Percentiles rank a stretch among this genome's conserved stretches.
These are phyloP conservation scores for Plasmodium vivax DNA, from an alignment of 169 alveolate species.

Conservation along the genomic window DNA sequence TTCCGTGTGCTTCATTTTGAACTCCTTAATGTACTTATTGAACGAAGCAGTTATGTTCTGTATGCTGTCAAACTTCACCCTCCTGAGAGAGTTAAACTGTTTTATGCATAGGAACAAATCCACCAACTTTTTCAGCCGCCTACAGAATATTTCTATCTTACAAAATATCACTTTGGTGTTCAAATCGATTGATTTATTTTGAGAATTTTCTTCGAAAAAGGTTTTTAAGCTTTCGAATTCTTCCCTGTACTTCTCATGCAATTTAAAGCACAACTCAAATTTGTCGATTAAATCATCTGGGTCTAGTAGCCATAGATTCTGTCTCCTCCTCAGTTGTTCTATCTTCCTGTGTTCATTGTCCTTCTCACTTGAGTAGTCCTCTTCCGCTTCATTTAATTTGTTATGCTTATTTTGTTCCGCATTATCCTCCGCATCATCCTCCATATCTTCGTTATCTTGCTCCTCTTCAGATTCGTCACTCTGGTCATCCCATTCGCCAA, in stretches of 20 bases:
- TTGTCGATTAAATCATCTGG: constrained; percentile 93
- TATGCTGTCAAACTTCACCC: constrained; percentile 95
- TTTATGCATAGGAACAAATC: constrained; percentile 95
- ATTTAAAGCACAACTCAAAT: constrained; percentile 92
- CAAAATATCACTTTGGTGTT: constrained; percentile 96
- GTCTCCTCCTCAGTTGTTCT: constrained; percentile 8
- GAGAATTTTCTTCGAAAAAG: constrained; percentile 92
- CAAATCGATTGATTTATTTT: constrained; percentile 95
- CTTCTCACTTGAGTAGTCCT: background rate
- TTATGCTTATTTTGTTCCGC: background rate
- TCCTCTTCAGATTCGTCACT: constrained; percentile 38
- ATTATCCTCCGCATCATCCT: too few relatives aligned
- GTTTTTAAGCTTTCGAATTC: constrained; percentile 93
- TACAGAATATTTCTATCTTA: constrained; percentile 95
- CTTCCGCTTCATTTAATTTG: background rate
- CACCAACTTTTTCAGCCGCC: constrained; percentile 95
- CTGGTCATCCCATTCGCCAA: background rate
- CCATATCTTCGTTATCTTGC: constrained; percentile 4
- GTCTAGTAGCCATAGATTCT: constrained; percentile 90
- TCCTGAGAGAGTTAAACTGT: constrained; percentile 92
- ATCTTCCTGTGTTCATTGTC: background rate
- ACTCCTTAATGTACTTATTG: constrained; percentile 87
- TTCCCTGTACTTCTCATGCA: constrained; percentile 93
- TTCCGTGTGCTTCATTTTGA: constrained; percentile 79
- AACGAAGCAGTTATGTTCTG: constrained; percentile 90